These are phyloP conservation scores for Oryza brachyantha DNA, from an alignment of 176 grass and related monocot genomes.

Conservation along the genomic window DNA sequence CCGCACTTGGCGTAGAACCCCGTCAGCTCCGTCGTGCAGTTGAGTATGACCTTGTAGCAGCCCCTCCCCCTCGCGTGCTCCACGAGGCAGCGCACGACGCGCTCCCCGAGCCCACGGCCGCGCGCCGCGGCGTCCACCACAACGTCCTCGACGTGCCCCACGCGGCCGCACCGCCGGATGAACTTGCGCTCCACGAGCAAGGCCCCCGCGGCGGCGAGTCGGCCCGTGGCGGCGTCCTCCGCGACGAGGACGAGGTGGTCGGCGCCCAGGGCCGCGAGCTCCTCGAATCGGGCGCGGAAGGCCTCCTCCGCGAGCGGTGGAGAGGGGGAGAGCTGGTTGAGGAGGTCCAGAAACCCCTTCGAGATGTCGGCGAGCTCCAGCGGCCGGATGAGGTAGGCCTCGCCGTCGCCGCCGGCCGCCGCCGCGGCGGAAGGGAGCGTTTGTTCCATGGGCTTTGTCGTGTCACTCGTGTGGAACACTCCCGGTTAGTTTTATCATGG, in stretches of 20 bases:
- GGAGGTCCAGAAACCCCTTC: constrained; percentile 58
- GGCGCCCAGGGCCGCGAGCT: constrained; percentile 58
- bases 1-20: constrained; percentile 77
- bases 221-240: constrained; percentile 43
- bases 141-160: constrained; percentile 81
- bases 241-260: constrained; percentile 72
- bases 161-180: constrained; percentile 56
- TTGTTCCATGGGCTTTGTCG: constrained; percentile 25
- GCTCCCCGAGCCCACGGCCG: constrained; percentile 50
- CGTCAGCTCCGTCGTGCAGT: constrained; percentile 61
- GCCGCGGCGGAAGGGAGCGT: background rate
- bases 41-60: constrained; percentile 90
- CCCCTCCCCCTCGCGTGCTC: constrained; percentile 57
- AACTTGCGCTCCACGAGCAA: constrained; percentile 81
- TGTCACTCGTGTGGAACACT: no score
- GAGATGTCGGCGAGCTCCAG: constrained; percentile 57
- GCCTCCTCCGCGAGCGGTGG: constrained; percentile 41
- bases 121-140: constrained; percentile 63
- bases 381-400: constrained; percentile 37
- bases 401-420: constrained; percentile 7
- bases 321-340: constrained; percentile 51
- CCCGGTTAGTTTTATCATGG: no score
- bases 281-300: constrained; percentile 52
- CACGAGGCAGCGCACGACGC: constrained; percentile 54
- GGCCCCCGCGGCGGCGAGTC: constrained; percentile 45